These are phyloP conservation scores for Coemansia sp. DNA, from an alignment of 192 early-diverging fungal species.

Conservation along the genomic window DNA sequence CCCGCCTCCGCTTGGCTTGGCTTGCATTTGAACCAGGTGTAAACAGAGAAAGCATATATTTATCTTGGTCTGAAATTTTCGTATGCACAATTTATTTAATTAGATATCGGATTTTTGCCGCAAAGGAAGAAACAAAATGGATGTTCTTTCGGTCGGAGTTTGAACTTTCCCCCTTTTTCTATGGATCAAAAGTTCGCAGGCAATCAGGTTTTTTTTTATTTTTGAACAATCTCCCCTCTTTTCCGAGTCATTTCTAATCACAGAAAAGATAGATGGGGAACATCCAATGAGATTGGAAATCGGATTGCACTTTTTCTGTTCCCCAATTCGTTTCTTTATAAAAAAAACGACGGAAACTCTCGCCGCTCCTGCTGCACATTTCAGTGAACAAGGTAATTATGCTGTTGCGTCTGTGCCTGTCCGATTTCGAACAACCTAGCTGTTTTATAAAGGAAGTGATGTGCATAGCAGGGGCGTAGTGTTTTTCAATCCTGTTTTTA, in stretches of 20 bases:
- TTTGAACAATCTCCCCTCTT: neutral
- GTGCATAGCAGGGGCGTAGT: neutral
- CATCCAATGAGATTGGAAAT: conserved; percentile 4
- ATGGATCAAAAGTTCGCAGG: neutral
- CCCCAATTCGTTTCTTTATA: neutral
- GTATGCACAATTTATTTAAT: neutral
- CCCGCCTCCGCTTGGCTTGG: too few relatives aligned
- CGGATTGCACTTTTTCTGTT: neutral
- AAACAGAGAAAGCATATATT: too few relatives aligned
- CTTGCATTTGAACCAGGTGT: too few relatives aligned
- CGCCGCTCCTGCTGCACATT: too few relatives aligned
- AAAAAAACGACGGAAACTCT: too few relatives aligned
- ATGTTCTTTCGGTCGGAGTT: neutral
- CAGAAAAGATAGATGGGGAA: neutral
- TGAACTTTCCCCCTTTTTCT: neutral
- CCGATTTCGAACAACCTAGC: neutral
- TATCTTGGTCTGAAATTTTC: neutral
- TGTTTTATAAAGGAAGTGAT: neutral
- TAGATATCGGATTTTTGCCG: neutral
- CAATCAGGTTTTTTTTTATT: neutral
- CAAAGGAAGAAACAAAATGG: neutral
- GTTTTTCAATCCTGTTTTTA: neutral
- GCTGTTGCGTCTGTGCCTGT: neutral
- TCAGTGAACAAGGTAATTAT: neutral
- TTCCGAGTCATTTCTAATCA: neutral